phyloP scores from a whole-genome alignment of 2,329 filamentous ascomycete genomes.

The Colletotrichum phormii region DNA sequence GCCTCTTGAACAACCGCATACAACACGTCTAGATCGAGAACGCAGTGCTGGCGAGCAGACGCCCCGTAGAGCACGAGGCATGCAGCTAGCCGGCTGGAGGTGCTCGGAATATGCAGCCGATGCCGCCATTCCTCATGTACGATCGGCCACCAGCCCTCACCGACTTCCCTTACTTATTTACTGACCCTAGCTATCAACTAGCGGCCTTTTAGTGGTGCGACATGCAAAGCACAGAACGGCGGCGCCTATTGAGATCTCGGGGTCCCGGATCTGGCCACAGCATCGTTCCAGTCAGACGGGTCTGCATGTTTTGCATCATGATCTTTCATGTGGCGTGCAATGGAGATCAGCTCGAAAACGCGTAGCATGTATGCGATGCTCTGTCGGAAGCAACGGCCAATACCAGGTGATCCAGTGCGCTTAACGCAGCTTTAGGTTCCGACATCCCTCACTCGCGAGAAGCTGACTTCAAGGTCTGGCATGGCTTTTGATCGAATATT shows the following conservation, averaged over 20 bases:
- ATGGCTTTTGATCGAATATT: neutral
- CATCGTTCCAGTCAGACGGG: conserved; percentile 33
- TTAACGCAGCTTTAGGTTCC: neutral
- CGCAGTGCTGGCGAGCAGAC: neutral
- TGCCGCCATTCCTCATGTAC: neutral
- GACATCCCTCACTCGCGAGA: neutral
- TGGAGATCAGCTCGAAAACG: neutral
- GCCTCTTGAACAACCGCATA: neutral
- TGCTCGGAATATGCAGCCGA: neutral
- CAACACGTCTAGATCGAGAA: neutral
- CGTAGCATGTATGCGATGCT: neutral
- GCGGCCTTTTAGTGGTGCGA: conserved; percentile 1
- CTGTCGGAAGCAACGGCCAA: neutral
- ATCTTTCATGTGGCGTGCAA: neutral
- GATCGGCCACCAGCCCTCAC: neutral
- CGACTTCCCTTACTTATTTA: neutral
- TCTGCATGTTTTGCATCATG: conserved; percentile 6
- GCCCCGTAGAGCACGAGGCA: neutral
- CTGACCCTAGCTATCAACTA: neutral
- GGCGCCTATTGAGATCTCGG: conserved; percentile 10
- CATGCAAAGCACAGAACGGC: conserved; percentile 2
- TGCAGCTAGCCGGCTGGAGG: conserved; percentile 10
- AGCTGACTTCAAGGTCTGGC: neutral
- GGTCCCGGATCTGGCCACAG: conserved; percentile 15
- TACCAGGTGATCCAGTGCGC: neutral